Conservation (phyloP, 2,329 filamentous ascomycete genomes). For the Ascochyta rabiei region DNA sequence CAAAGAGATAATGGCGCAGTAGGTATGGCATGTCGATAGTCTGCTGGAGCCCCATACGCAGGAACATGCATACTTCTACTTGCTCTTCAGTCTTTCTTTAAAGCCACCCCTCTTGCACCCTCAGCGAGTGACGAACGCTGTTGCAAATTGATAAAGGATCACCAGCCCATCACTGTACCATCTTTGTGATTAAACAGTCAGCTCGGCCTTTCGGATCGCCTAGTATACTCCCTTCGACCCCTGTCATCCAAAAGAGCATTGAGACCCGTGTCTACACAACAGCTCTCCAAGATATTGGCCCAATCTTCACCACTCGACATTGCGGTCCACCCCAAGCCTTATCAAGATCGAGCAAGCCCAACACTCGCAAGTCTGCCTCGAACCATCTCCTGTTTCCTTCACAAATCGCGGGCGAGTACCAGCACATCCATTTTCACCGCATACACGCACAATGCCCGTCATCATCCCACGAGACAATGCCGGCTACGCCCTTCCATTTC, state of each 20-base stretch:
- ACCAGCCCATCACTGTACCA: no score
- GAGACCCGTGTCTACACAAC: neutral
- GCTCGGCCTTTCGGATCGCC: no score
- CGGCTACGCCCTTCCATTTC: slow-evolving; percentile 21
- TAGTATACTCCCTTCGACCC: neutral
- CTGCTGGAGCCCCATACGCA: neutral
- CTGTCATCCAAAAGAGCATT: neutral
- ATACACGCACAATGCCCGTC: neutral
- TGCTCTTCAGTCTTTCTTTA: neutral
- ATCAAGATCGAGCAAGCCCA: neutral
- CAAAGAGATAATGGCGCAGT: neutral
- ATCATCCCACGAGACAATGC: slow-evolving; percentile 13
- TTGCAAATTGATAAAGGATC: no score
- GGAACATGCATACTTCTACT: neutral
- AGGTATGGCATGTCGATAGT: neutral
- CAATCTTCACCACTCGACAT: no score
- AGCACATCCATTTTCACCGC: neutral
- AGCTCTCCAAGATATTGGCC: neutral
- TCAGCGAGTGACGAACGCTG: neutral
- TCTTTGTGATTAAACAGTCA: no score
- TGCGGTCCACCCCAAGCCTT: neutral
- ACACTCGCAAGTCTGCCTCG: neutral
- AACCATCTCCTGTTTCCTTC: no score
- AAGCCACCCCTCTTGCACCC: neutral
- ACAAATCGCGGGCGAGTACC: no score